Percentiles rank a stretch among this genome's conserved stretches.
Evolutionary conservation across 306 rosid genomes (phyloP).

Genomic region (Begonia loranthoides): DNA sequence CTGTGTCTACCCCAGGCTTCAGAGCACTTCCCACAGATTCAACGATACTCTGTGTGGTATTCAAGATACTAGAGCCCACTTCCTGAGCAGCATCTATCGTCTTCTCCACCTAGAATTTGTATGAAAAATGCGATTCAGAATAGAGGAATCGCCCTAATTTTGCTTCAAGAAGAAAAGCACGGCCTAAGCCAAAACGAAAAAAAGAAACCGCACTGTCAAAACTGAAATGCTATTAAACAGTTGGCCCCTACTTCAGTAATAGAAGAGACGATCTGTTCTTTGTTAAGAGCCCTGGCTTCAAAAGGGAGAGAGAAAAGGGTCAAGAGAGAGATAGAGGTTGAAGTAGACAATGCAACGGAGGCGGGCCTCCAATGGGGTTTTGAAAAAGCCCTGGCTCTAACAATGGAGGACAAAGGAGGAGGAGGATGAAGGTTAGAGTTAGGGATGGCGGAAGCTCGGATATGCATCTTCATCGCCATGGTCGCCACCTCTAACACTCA

Average conservation of each 20-base stretch:
- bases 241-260: constrained; percentile 38
- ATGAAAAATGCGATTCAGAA: background rate
- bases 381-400: constrained; percentile 15
- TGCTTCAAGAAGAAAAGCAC: background rate
- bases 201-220: background rate
- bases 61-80: constrained; percentile 46
- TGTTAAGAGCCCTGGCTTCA: constrained; percentile 58
- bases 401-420: constrained; percentile 14
- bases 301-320: constrained; percentile 46
- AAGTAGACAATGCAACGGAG: constrained; percentile 43
- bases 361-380: constrained; percentile 29
- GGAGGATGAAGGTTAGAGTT: constrained; percentile 26
- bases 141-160: background rate
- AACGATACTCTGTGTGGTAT: constrained; percentile 27
- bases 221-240: too few species aligned
- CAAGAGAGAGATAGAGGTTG: constrained; percentile 57
- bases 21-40: constrained; percentile 35
- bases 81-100: constrained; percentile 70
- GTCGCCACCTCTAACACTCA: constrained; percentile 9
- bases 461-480: constrained; percentile 46
- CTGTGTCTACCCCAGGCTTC: constrained; percentile 71
- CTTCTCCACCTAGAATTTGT: constrained; percentile 52
- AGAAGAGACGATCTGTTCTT: constrained; percentile 76
- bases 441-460: constrained; percentile 49
- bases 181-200: too few species aligned